Evolutionary conservation across 805 yeast species (phyloP).

Genomic region (Peterozyma toletana): DNA sequence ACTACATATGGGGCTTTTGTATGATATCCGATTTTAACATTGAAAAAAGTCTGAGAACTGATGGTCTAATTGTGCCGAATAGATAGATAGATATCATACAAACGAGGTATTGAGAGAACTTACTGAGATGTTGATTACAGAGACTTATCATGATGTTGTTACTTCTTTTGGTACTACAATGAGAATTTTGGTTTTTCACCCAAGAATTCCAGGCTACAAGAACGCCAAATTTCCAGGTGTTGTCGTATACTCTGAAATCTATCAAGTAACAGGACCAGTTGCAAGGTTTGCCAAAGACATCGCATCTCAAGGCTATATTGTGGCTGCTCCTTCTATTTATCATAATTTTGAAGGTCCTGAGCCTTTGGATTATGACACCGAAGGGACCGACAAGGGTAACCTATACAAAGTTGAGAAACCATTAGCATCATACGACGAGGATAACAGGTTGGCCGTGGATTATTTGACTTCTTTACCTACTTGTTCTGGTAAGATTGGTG

Average conservation of each 20-base stretch:
- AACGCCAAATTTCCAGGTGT: slow-evolving; percentile 77
- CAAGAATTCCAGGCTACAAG: slow-evolving; percentile 68
- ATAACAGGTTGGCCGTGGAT: slow-evolving; percentile 56
- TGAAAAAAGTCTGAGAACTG: too few species aligned
- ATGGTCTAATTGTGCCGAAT: too few species aligned
- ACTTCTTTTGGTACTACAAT: slow-evolving; percentile 63
- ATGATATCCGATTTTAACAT: too few species aligned
- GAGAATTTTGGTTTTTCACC: slow-evolving; percentile 61
- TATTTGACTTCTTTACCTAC: slow-evolving; percentile 50
- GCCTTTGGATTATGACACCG: slow-evolving; percentile 60
- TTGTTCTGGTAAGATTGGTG: slow-evolving; percentile 68
- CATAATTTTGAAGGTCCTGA: slow-evolving; percentile 64
- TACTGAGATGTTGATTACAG: slow-evolving; percentile 55
- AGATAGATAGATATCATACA: too few species aligned
- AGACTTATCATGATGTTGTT: slow-evolving; percentile 52
- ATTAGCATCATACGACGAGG: slow-evolving; percentile 69
- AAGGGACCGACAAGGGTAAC: slow-evolving; percentile 75
- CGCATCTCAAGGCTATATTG: slow-evolving; percentile 75
- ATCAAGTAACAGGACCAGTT: slow-evolving; percentile 81
- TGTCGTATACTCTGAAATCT: slow-evolving; percentile 70
- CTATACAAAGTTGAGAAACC: slow-evolving; percentile 59
- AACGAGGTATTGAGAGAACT: too few species aligned
- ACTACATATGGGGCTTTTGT: too few species aligned
- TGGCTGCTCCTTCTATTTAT: slow-evolving; percentile 73
- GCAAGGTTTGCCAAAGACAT: slow-evolving; percentile 69